Base-by-base conservation (phyloP, 208 protist genomes). In the Porcisia hertigi region DNA sequence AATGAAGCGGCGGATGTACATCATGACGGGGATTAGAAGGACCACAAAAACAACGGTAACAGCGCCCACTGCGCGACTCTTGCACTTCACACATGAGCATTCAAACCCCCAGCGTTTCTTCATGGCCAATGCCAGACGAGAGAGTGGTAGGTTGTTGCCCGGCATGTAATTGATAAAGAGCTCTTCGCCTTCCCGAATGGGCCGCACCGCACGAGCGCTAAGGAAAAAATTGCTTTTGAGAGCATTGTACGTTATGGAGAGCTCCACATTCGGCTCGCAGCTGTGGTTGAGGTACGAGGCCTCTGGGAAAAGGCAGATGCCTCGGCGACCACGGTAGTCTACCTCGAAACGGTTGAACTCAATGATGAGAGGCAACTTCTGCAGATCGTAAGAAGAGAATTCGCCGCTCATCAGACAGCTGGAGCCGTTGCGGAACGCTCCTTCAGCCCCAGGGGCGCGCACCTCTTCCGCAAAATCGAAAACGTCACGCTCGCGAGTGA, bases 261-360 rank as follows among this genome's bases (percentile, higher is more conserved):
- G 65, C 71, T 94, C 89, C 4, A 94, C 88, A 71, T 96, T 96
- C 4, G 92, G 83, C 66, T 96, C 89, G 77, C 92, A 96, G 75
- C 86, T 90, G 80, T 96, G 92, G 63, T 96, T 96, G 45, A 96
- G 90, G 78, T 93, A 94, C 25, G 85, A 92, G 18, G 87, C 92
- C 74, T 96, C 89, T 0, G 92, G 89, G 54, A 96, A 96, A 41
- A 96, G 73, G 73, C 89, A 94, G 63, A 96, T 88, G 25, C 92
- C 92, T 20, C 88, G 80, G 43, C 89, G 84, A 34, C 90, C 89
- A 66, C 86, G 87, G 81, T 96, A 94, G 79, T 94, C 89, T 49
- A 96, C 88, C 52, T 96, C 92, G 58, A 91, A 89, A 34, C 92
- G 89, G 73, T 96, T 96, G 72, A 96, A 96, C 78, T 96, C 92